Conservation (phyloP, 805 yeast genomes). For the Wickerhamomyces hampshirensis region DNA sequence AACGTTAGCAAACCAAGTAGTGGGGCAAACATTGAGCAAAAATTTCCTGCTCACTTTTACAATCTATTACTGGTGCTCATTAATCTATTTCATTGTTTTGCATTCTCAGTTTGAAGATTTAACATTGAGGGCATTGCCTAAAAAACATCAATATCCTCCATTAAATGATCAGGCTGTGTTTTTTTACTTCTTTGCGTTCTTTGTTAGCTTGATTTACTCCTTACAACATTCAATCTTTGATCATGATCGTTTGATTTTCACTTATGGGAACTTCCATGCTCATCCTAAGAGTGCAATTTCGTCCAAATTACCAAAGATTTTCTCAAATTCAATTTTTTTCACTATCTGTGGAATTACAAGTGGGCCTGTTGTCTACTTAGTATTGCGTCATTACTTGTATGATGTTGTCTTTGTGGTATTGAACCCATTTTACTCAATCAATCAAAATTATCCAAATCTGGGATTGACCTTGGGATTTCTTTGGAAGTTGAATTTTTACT, state of each 20-base stretch:
- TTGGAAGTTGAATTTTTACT: conserved; percentile 27
- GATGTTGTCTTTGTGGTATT: conserved; percentile 28
- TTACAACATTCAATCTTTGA: conserved; percentile 48
- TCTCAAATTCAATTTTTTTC: conserved; percentile 36
- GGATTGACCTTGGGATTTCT: conserved; percentile 29
- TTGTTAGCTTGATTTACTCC: conserved; percentile 42
- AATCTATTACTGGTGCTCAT: conserved; percentile 21
- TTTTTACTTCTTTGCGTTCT: conserved; percentile 41
- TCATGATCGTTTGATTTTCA: conserved; percentile 47
- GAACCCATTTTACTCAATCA: conserved; percentile 33
- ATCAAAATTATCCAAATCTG: conserved; percentile 35
- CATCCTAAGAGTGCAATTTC: conserved; percentile 32
- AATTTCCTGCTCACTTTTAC: conserved; percentile 21
- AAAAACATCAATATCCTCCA: conserved; percentile 36
- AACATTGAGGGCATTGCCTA: conserved; percentile 27
- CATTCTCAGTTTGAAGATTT: conserved; percentile 19
- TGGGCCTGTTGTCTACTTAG: conserved; percentile 35
- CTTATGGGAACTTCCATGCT: conserved; percentile 32
- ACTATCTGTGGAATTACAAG: conserved; percentile 26
- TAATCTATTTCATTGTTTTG: conserved; percentile 21
- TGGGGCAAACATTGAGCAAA: conserved; percentile 22
- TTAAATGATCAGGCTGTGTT: conserved; percentile 41
- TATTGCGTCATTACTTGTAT: conserved; percentile 40
- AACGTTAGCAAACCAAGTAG: conserved; percentile 23
- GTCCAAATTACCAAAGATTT: conserved; percentile 24